phyloP scores from a whole-genome alignment of 768 basidiomycete genomes.

The Tulasnella sp. region DNA sequence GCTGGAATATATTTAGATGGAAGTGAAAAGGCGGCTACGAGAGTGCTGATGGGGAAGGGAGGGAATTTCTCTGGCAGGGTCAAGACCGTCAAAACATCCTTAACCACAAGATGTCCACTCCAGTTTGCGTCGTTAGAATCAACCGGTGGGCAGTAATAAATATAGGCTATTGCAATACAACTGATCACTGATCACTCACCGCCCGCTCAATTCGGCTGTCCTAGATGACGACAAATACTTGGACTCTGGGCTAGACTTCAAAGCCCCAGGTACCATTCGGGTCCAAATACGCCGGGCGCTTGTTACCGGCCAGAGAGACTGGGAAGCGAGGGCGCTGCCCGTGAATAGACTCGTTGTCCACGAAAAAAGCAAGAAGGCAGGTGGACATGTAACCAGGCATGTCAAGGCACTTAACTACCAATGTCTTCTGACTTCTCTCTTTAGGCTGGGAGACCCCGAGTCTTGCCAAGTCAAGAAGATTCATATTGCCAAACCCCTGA shows the following conservation, averaged over 20 bases:
- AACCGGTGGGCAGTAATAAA: too few relatives aligned
- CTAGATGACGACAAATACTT: background rate
- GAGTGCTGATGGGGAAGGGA: too few relatives aligned
- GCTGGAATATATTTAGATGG: background rate
- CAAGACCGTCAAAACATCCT: too few relatives aligned
- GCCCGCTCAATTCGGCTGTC: too few relatives aligned
- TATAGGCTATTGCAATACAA: too few relatives aligned
- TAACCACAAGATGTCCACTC: too few relatives aligned
- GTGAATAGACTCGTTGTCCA: background rate
- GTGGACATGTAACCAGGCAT: background rate
- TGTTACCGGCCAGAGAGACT: background rate
- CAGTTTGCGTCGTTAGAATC: too few relatives aligned
- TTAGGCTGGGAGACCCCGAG: background rate
- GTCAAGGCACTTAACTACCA: background rate
- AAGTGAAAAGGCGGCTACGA: background rate
- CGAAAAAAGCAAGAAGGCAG: conserved; percentile 2
- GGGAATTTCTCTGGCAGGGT: too few relatives aligned
- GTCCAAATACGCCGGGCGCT: background rate
- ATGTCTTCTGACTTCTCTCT: background rate
- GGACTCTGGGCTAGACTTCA: background rate
- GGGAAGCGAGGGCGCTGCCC: background rate
- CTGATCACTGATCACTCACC: too few relatives aligned
- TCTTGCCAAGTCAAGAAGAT: background rate
- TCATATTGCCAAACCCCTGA: background rate
- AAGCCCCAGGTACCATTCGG: background rate